Base-by-base conservation (phyloP, 2,329 filamentous ascomycete species). In the Trichoderma gracile region DNA sequence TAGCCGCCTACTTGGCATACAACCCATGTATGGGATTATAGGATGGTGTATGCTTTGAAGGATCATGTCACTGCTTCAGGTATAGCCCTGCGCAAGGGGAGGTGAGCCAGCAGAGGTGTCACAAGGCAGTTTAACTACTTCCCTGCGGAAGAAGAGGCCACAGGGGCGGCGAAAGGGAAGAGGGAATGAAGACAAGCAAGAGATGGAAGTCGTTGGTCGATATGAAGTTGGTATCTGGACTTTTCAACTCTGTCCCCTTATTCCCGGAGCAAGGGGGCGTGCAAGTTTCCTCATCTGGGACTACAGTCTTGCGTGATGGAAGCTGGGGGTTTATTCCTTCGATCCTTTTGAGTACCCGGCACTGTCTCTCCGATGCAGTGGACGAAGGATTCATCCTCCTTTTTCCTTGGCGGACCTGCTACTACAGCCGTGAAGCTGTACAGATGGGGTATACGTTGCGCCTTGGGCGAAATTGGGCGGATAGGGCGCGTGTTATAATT, bases 191-290 rank as follows among this genome's bases (percentile, higher is more conserved):
- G 14, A 3, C 10, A 38, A 38, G 10, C 9, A 2, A 38, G 1
- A 38, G 33, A 4, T 14, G 33, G 12, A 38, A 38, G 33, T 14
- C 33, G 14, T 38, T 14, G 33, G 14, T 2, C 10, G 33, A 14
- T 38, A 14, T 38, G 33, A 38, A 38, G 33, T 4, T 12, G 33
- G 33, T n/a, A n/a, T n/a, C n/a, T n/a, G n/a, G n/a, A n/a, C n/a
- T 10, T 49, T 49, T 5, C 14, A 27, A 7, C 38, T 5, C n/a
- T 21, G n/a, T 30, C 21, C 19, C 43, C 49, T 58, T 49, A 49
- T 47, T 58, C 55, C 56, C 56, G 56, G 30, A 23, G 56, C 56
- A 59, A 59, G 43, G 43, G 43, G 56, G 56, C 19, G 30, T 38
- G 30, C 27, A 59, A 19, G 10, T 42, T 49, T 6, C 56, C 56